Conservation (phyloP, 179 eudicot species). For the Pouteria campechiana region DNA sequence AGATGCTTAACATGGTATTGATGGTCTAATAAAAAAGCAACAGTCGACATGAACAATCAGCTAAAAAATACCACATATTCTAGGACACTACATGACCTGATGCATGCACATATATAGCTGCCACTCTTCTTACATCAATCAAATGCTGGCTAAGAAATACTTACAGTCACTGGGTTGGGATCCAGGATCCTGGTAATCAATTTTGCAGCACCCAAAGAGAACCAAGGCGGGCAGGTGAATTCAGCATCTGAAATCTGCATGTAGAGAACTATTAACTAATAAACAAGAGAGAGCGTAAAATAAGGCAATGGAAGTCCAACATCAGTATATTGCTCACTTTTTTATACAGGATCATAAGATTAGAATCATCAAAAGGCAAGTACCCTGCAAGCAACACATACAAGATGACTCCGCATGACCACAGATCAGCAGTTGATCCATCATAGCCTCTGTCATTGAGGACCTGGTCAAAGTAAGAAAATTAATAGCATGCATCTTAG, state of each 20-base stretch:
- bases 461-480: conserved; percentile 35
- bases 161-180: conserved; percentile 81
- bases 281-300: neutral
- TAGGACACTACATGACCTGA: too few relatives aligned
- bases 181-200: conserved; percentile 69
- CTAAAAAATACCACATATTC: too few relatives aligned
- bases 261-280: conserved; percentile 2
- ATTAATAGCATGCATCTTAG: too few relatives aligned
- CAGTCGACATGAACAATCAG: neutral
- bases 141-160: conserved; percentile 4
- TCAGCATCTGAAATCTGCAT: conserved; percentile 87
- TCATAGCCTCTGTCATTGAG: conserved; percentile 90
- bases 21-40: neutral
- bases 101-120: too few relatives aligned
- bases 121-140: neutral
- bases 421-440: conserved; percentile 93
- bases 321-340: conserved; percentile 58
- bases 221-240: conserved; percentile 92
- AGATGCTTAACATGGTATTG: too few relatives aligned
- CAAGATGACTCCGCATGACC: conserved; percentile 99
- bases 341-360: conserved; percentile 87
- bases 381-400: conserved; percentile 97
- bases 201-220: conserved; percentile 79
- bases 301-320: conserved; percentile 4
- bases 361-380: conserved; percentile 98